These are phyloP conservation scores for Amylocystis lapponica DNA, from an alignment of 768 basidiomycete genomes.

Conservation along the genomic window DNA sequence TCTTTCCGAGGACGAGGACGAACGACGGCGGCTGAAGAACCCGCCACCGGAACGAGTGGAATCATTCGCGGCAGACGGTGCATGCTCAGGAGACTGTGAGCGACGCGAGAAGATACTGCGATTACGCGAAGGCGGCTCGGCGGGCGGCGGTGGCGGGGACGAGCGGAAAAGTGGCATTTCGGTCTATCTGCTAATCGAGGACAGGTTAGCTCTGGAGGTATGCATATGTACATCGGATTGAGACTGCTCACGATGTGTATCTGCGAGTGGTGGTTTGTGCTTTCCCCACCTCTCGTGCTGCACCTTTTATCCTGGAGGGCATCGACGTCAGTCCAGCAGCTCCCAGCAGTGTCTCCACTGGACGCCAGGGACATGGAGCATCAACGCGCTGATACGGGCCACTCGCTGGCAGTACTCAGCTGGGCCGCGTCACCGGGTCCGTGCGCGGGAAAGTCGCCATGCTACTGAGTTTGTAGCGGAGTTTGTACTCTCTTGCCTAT, in stretches of 20 bases:
- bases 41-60: constrained; percentile 12
- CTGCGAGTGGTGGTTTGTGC: no score
- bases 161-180: constrained; percentile 25
- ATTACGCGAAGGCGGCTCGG: constrained; percentile 11
- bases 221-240: no score
- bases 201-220: no score
- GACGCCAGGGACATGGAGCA: background rate
- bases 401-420: background rate
- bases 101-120: constrained; percentile 22
- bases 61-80: constrained; percentile 6
- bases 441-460: constrained; percentile 40
- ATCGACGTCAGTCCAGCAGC: no score
- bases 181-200: no score
- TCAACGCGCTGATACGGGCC: background rate
- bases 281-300: no score
- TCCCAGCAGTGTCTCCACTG: no score
- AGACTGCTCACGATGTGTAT: no score
- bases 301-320: no score
- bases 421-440: constrained; percentile 24
- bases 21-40: constrained; percentile 22
- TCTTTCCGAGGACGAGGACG: constrained; percentile 14
- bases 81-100: constrained; percentile 7
- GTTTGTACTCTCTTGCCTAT: constrained; percentile 21
- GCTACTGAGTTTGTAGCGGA: constrained; percentile 39
- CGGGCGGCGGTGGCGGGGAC: constrained; percentile 11